phyloP scores from a whole-genome alignment of 139 green algal genomes.

The Tetradesmus lagerheimii region DNA sequence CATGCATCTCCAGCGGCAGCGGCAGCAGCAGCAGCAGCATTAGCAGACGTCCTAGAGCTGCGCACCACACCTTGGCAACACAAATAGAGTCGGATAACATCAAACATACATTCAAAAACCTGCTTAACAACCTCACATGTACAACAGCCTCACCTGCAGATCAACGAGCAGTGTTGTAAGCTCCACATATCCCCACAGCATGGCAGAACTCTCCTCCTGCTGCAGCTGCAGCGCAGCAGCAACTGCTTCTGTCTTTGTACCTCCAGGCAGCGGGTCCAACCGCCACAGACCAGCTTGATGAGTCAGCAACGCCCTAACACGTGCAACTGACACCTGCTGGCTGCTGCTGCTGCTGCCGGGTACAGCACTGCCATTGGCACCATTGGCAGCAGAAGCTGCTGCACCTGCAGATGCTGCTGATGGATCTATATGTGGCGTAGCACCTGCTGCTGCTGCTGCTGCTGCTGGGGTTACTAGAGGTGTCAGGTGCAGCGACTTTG shows the following conservation, averaged over 20 bases:
- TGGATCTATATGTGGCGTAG: neutral
- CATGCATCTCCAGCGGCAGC: too few species aligned
- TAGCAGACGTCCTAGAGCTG: too few species aligned
- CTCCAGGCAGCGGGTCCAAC: slow-evolving; percentile 3
- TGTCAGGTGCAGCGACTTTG: slow-evolving; percentile 12
- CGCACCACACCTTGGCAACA: too few species aligned
- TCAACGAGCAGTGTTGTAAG: neutral
- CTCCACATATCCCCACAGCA: slow-evolving; percentile 18
- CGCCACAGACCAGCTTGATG: neutral
- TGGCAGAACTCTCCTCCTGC: neutral
- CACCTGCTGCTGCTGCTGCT: slow-evolving; percentile 21
- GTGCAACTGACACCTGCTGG: slow-evolving; percentile 13
- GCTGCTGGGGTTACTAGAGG: neutral
- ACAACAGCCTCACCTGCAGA: slow-evolving; percentile 19
- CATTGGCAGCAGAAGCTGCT: neutral
- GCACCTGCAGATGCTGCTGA: neutral
- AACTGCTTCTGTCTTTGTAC: slow-evolving; percentile 21
- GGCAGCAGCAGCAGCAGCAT: neutral
- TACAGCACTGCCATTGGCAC: neutral
- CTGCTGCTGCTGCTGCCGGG: neutral
- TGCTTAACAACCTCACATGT: too few species aligned
- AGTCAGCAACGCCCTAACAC: slow-evolving; percentile 5
- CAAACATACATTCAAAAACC: too few species aligned
- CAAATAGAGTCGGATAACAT: too few species aligned
- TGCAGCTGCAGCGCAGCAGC: slow-evolving; percentile 10